Evolutionary conservation across 371 early-diverging fungal species (phyloP).

Genomic region (Mucor indicus): DNA sequence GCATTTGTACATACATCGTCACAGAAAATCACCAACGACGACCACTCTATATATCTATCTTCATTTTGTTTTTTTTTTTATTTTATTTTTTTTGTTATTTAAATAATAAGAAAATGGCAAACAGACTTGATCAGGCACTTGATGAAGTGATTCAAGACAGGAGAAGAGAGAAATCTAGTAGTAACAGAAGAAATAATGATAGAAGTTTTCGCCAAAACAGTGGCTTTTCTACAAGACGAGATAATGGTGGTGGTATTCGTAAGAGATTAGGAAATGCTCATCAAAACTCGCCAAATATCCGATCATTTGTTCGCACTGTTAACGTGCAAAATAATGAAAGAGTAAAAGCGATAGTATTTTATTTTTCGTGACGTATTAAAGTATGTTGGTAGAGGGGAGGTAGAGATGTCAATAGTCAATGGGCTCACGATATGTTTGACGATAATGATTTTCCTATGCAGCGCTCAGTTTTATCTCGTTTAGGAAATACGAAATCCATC

Average conservation of each 20-base stretch:
- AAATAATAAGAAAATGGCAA: slow-evolving; percentile 27
- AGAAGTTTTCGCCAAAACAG: slow-evolving; percentile 1
- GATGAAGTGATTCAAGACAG: slow-evolving; percentile 51
- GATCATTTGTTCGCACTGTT: slow-evolving; percentile 37
- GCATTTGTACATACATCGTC: neutral
- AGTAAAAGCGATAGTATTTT: too few species aligned
- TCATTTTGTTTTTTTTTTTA: neutral
- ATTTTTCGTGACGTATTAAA: too few species aligned
- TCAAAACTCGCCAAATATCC: slow-evolving; percentile 11
- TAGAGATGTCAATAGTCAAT: slow-evolving; percentile 26
- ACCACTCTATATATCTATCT: too few species aligned
- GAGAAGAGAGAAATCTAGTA: slow-evolving; percentile 20
- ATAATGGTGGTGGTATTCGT: slow-evolving; percentile 18
- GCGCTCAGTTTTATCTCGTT: slow-evolving; percentile 21
- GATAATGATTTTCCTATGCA: slow-evolving; percentile 10
- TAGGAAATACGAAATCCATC: slow-evolving; percentile 16
- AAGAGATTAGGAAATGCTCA: slow-evolving; percentile 20
- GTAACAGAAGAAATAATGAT: slow-evolving; percentile 8
- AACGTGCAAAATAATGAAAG: slow-evolving; percentile 13
- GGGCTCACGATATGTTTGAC: slow-evolving; percentile 41
- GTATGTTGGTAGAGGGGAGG: slow-evolving; percentile 5
- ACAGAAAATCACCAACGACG: too few species aligned
- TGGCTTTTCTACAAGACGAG: slow-evolving; percentile 1
- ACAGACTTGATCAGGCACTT: slow-evolving; percentile 45
- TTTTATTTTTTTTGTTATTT: neutral